A percentile compares a stretch with the other conserved stretches of the same genome.
Conservation (phyloP, 176 grass and related monocot species). For the Hordeum marinum region DNA sequence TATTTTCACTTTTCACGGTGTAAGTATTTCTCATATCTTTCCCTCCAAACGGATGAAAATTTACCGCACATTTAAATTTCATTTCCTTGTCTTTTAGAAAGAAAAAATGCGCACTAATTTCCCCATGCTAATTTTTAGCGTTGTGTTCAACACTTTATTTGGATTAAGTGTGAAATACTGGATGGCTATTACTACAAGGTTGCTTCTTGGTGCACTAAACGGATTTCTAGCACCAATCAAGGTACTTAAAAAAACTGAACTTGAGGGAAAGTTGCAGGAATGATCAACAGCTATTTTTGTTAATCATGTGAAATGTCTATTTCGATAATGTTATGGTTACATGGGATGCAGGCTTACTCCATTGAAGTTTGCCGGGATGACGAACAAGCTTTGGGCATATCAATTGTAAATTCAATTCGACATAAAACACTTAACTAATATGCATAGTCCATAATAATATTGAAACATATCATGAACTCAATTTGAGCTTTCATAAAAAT, state of each 20-base stretch:
- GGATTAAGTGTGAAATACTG: conserved; percentile 63
- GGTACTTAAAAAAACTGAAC: background rate
- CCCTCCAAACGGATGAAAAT: background rate
- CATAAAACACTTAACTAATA: background rate
- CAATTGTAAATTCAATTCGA: conserved; percentile 39
- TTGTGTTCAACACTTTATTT: conserved; percentile 66
- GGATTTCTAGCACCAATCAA: conserved; percentile 59
- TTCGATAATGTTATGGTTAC: background rate
- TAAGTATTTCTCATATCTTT: conserved; percentile 17
- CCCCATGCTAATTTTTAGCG: conserved; percentile 27
- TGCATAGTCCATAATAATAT: background rate
- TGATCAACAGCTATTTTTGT: background rate
- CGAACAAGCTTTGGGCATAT: conserved; percentile 65
- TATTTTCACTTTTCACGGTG: conserved; percentile 48
- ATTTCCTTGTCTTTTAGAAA: background rate
- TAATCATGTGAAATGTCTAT: background rate
- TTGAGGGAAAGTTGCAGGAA: background rate
- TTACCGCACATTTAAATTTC: background rate
- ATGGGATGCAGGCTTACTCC: conserved; percentile 53
- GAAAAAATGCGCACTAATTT: background rate
- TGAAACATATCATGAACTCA: background rate
- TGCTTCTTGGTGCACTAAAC: conserved; percentile 56
- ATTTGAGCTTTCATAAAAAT: conserved; percentile 1
- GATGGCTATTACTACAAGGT: conserved; percentile 66
- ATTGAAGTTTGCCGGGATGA: conserved; percentile 68